A percentile compares a stretch with the other conserved stretches of the same genome.
Conservation (phyloP, 331 rosid species). For the Prunus yedoensis region DNA sequence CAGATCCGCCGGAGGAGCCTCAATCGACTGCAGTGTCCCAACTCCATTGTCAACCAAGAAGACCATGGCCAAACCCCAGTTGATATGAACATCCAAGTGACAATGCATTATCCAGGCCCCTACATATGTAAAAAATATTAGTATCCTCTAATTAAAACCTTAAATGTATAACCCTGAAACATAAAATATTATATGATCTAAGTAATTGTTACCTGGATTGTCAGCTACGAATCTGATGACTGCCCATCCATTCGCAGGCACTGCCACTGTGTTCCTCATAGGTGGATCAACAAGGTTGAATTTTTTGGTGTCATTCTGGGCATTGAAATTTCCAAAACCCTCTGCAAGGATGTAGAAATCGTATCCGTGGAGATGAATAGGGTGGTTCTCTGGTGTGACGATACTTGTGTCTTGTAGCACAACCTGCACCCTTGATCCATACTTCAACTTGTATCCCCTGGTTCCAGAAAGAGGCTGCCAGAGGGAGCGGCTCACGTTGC, state of each 20-base stretch:
- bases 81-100: conserved; percentile 91
- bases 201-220: conserved; percentile 68
- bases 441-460: conserved; percentile 57
- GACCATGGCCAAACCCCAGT: conserved; percentile 92
- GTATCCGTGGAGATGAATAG: conserved; percentile 89
- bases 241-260: conserved; percentile 90
- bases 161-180: not conserved
- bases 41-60: conserved; percentile 78
- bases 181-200: too few relatives aligned
- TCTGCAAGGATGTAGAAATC: conserved; percentile 84
- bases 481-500: conserved; percentile 76
- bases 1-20: conserved; percentile 70
- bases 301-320: conserved; percentile 52
- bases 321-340: conserved; percentile 83
- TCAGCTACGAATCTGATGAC: conserved; percentile 92
- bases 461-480: conserved; percentile 79
- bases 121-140: conserved; percentile 15
- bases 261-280: conserved; percentile 75
- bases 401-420: conserved; percentile 88
- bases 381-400: conserved; percentile 81
- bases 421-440: conserved; percentile 72
- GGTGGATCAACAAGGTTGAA: conserved; percentile 97
- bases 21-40: conserved; percentile 64
- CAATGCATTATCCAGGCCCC: conserved; percentile 95
- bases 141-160: not conserved